Evolutionary conservation across 805 yeast genomes (phyloP), one percentile per base, ranked within the genome.

Genomic region (Saccharomycopsis sp.): DNA sequence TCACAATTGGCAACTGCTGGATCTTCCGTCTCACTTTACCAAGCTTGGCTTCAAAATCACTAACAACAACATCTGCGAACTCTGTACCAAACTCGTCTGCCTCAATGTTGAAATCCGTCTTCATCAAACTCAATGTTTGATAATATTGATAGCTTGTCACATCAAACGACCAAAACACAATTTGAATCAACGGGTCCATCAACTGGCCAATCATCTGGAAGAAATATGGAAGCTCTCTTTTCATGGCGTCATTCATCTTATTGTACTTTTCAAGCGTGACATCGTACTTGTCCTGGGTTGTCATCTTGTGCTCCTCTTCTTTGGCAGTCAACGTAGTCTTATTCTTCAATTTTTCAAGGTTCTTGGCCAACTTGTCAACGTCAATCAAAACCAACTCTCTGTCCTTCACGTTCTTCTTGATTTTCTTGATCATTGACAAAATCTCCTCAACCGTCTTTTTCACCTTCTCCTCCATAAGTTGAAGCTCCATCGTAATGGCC

Each of bases 141-240:
- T 18, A 39, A 37, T 42, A 39, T 34, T 46, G 49, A 26, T 41
- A 43, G 21, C 35, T 34, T 15, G 42, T 32, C 12, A 34, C 30
- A 22, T 42, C 36, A 21, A 33, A 38, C 3, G 44, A 43, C 49
- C 49, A 46, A 34, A 48, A 46, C n/a, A 46, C 35, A 12, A 43
- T 35, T 10, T 39, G 30, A 8, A 38, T 35, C 22, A 46, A 29
- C 2, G 41, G 34, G 20, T 16, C 30, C 42, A 46, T 43, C 3
- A 43, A 15, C 20, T 42, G 41, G 2, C 38, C 30, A n/a, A 39
- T 29, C 43, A 46, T 33, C 12, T 35, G 29, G 39, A 42, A 46
- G 30, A 46, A 46, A 9, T 18, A 34, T 10, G 49, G 49, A 6
- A 46, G 36, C 32, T 46, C 49, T n/a, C 36, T 29, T 29, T 46